phyloP scores from a whole-genome alignment of 2,329 filamentous ascomycete species.

The Lecanicillium sp. region DNA sequence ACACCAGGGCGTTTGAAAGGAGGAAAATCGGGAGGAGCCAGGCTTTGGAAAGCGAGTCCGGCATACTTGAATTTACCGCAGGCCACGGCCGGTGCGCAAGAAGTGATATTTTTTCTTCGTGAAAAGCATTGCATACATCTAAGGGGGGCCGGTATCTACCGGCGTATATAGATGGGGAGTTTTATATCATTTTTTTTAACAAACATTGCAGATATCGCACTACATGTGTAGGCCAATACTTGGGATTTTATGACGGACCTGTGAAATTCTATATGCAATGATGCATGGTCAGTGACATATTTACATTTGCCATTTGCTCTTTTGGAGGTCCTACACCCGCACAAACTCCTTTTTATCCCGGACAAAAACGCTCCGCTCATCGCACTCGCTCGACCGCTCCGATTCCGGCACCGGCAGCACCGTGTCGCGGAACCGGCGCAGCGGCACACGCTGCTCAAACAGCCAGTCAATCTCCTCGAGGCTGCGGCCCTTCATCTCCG shows the following conservation, averaged over 20 bases:
- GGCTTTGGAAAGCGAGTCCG: background rate
- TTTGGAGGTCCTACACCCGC: too few relatives aligned
- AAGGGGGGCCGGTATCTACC: background rate
- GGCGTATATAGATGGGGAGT: conserved; percentile 7
- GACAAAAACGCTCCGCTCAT: background rate
- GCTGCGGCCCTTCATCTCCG: conserved; percentile 36
- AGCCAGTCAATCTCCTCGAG: conserved; percentile 21
- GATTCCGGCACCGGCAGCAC: background rate
- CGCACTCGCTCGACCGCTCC: background rate
- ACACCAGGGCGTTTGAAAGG: background rate
- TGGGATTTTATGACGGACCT: too few relatives aligned
- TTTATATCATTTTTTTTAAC: background rate
- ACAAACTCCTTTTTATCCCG: background rate
- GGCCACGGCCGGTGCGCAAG: too few relatives aligned
- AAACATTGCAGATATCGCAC: background rate
- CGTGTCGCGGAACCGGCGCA: conserved; percentile 16
- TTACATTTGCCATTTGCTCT: too few relatives aligned
- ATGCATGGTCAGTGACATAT: too few relatives aligned
- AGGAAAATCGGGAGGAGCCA: background rate
- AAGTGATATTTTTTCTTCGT: too few relatives aligned
- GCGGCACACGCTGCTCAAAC: conserved; percentile 15
- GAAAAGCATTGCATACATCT: conserved; percentile 14
- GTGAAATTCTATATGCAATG: too few relatives aligned
- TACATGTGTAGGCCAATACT: background rate
- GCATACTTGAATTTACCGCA: too few relatives aligned